Evolutionary conservation across 2,329 filamentous ascomycete species (phyloP).

Genomic region (Fusarium mexicanum): DNA sequence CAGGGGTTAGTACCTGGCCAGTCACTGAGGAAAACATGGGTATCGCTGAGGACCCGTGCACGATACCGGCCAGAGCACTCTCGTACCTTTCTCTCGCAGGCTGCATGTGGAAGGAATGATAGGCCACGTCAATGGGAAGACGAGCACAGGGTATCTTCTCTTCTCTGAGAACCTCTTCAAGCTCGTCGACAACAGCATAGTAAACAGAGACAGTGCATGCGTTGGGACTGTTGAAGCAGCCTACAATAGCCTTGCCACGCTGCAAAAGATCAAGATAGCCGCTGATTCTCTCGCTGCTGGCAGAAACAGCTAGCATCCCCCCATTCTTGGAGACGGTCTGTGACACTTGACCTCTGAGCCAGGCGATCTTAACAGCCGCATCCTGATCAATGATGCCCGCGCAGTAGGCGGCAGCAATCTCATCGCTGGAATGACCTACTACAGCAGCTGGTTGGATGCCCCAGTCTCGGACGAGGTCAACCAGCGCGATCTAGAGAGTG

Average conservation of each 20-base stretch:
- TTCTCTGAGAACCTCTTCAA: neutral
- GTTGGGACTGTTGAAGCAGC: neutral
- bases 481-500: neutral
- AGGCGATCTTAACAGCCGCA: neutral
- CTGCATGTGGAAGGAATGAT: neutral
- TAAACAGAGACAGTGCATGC: neutral
- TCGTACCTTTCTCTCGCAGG: neutral
- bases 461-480: neutral
- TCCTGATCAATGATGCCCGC: neutral
- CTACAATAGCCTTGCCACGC: neutral
- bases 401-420: neutral
- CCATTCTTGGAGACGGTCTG: neutral
- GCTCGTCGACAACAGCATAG: neutral
- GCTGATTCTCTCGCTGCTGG: neutral
- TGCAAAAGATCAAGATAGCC: neutral
- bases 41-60: neutral
- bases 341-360: neutral
- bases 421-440: neutral
- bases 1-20: neutral
- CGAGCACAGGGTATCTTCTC: neutral
- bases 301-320: neutral
- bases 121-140: neutral
- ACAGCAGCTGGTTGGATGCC: neutral
- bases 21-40: neutral
- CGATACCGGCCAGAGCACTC: neutral